These are phyloP conservation scores for Fusarium xyrophilum DNA, from an alignment of 2,329 filamentous ascomycete genomes.

Conservation along the genomic window DNA sequence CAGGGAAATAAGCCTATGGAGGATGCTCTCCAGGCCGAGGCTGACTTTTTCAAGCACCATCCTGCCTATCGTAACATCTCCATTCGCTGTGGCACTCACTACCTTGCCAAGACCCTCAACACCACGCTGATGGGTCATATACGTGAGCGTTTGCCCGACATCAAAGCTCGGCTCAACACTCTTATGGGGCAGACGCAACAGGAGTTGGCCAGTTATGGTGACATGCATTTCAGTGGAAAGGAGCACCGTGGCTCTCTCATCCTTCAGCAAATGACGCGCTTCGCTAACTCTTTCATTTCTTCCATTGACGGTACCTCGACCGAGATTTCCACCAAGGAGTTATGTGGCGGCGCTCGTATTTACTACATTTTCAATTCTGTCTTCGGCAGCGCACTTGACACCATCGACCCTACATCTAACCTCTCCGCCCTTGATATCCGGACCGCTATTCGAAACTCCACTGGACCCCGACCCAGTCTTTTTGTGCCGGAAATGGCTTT, in stretches of 20 bases:
- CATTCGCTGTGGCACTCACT: constrained; percentile 90
- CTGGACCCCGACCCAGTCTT: constrained; percentile 89
- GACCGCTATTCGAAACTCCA: constrained; percentile 97
- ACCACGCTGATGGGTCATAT: constrained; percentile 96
- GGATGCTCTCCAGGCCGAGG: constrained; percentile 86
- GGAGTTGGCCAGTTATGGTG: constrained; percentile 95
- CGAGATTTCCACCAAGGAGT: constrained; percentile 97
- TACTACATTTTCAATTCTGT: constrained; percentile 99
- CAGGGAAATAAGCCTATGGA: constrained; percentile 94
- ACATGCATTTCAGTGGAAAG: constrained; percentile 96
- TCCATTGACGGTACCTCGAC: constrained; percentile 99
- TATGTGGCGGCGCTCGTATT: constrained; percentile 92
- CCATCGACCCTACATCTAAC: constrained; percentile 95
- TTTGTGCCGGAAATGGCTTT: constrained; percentile 99
- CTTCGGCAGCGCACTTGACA: constrained; percentile 94
- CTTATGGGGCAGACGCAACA: constrained; percentile 99
- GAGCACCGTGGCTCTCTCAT: constrained; percentile 96
- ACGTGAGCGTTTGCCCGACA: constrained; percentile 92
- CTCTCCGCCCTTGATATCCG: constrained; percentile 93
- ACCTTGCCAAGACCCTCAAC: constrained; percentile 92
- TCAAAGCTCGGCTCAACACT: constrained; percentile 96
- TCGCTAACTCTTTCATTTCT: constrained; percentile 96
- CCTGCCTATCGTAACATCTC: constrained; percentile 98
- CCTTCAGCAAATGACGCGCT: constrained; percentile 96
- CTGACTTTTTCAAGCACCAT: constrained; percentile 96